A percentile compares a stretch with the other conserved stretches of the same genome.
Conservation (phyloP, 441 rosid genomes). For the Corymbia citriodora region DNA sequence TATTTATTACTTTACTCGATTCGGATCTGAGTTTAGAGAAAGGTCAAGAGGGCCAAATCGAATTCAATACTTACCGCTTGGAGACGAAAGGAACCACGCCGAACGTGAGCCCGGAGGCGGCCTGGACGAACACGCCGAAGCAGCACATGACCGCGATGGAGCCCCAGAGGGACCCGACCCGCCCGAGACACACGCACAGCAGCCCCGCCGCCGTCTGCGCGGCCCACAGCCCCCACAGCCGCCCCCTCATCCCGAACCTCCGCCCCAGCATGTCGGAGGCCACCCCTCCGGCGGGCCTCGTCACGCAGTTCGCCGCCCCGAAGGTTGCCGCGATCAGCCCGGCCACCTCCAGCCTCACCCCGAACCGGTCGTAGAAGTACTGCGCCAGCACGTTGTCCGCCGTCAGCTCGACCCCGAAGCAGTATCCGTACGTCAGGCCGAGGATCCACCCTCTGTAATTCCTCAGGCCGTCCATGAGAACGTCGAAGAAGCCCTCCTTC, state of each 20-base stretch:
- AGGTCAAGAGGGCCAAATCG: not conserved
- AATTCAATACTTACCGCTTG: conserved; percentile 30
- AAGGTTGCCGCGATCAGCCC: conserved; percentile 68
- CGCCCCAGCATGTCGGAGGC: conserved; percentile 48
- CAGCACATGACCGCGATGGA: conserved; percentile 52
- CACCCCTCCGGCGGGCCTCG: conserved; percentile 76
- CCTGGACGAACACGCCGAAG: conserved; percentile 71
- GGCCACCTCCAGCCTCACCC: conserved; percentile 49
- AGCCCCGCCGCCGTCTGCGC: conserved; percentile 63
- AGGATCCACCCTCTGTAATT: conserved; percentile 81
- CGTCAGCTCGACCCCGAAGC: conserved; percentile 72
- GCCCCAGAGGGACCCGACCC: conserved; percentile 44
- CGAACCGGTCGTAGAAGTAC: conserved; percentile 68
- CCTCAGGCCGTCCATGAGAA: conserved; percentile 43
- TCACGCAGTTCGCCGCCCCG: conserved; percentile 48
- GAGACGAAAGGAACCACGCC: conserved; percentile 87
- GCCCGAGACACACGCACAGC: conserved; percentile 54
- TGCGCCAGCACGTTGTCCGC: conserved; percentile 62
- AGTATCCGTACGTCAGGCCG: conserved; percentile 45
- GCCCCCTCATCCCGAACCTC: conserved; percentile 65
- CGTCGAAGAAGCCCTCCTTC: conserved; percentile 18
- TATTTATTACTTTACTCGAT: not conserved
- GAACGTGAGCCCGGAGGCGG: conserved; percentile 76
- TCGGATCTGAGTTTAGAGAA: not conserved
- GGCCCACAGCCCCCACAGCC: conserved; percentile 73